These are phyloP conservation scores for Serpula lacrymans DNA, from an alignment of 768 basidiomycete genomes.

Conservation along the genomic window DNA sequence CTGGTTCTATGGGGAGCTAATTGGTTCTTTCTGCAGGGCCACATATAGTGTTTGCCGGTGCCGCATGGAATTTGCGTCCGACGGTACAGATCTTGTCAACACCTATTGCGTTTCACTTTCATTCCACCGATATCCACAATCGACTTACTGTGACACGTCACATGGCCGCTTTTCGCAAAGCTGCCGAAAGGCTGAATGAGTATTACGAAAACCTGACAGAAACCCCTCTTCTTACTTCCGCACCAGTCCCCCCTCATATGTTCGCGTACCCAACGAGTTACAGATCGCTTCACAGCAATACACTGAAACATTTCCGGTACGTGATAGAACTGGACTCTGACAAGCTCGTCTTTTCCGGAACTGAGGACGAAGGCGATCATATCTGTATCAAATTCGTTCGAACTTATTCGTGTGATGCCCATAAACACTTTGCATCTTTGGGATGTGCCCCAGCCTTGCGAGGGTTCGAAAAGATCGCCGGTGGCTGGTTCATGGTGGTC, in stretches of 20 bases:
- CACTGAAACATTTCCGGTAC: too few relatives aligned
- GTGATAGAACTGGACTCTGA: too few relatives aligned
- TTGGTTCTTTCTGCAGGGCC: constrained; percentile 15
- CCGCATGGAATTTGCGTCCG: constrained; percentile 19
- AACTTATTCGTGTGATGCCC: constrained; percentile 12
- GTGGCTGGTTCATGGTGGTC: constrained; percentile 26
- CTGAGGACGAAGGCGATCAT: neutral
- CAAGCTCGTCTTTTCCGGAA: constrained; percentile 9
- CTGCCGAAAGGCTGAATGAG: constrained; percentile 15
- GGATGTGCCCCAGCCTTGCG: constrained; percentile 17
- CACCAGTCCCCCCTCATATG: neutral
- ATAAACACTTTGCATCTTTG: constrained; percentile 12
- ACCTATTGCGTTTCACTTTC: constrained; percentile 19
- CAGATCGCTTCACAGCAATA: constrained; percentile 13
- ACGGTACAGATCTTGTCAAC: constrained; percentile 21
- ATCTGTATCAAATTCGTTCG: constrained; percentile 15
- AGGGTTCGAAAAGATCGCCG: constrained; percentile 20
- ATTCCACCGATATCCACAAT: constrained; percentile 14
- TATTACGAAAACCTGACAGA: constrained; percentile 17
- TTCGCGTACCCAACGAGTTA: constrained; percentile 8
- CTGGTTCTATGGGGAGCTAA: neutral
- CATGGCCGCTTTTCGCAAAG: constrained; percentile 23
- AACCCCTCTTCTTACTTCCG: constrained; percentile 8
- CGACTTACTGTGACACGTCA: constrained; percentile 13
- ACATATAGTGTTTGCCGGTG: constrained; percentile 24